These are phyloP conservation scores for Didymella arachidicola DNA, from an alignment of 2,329 filamentous ascomycete genomes.

Conservation along the genomic window DNA sequence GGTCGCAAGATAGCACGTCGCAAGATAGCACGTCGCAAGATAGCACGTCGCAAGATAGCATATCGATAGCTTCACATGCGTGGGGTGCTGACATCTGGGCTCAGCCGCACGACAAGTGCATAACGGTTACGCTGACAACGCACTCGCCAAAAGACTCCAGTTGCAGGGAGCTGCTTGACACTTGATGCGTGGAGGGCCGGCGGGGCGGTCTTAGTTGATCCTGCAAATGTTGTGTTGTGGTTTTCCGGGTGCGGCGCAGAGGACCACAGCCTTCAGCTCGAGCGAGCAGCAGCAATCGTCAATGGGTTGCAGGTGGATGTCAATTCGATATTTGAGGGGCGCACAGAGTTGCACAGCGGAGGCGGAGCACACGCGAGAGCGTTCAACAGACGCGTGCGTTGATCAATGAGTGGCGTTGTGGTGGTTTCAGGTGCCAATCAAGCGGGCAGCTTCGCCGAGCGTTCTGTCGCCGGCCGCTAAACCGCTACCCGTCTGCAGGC, in stretches of 20 bases:
- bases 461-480: conserved; percentile 26
- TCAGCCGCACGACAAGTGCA: conserved; percentile 1
- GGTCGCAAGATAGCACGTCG: background rate
- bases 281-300: conserved; percentile 16
- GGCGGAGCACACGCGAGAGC: conserved; percentile 41
- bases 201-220: conserved; percentile 8
- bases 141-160: conserved; percentile 11
- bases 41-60: background rate
- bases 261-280: conserved; percentile 8
- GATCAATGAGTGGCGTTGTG: conserved; percentile 20
- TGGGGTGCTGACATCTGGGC: background rate
- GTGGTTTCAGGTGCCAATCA: conserved; percentile 46
- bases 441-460: conserved; percentile 33
- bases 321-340: conserved; percentile 26
- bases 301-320: conserved; percentile 21
- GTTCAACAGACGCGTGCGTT: conserved; percentile 44
- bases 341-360: conserved; percentile 29
- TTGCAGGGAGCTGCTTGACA: conserved; percentile 14
- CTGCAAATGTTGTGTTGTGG: conserved; percentile 10
- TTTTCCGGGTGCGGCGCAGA: conserved; percentile 11
- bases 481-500: conserved; percentile 25
- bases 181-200: conserved; percentile 7
- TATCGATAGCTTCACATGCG: background rate
- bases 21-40: background rate
- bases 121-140: conserved; percentile 7